Evolutionary conservation across 495 filamentous ascomycete genomes (phyloP).

Genomic region (Penicillium crystallinum): DNA sequence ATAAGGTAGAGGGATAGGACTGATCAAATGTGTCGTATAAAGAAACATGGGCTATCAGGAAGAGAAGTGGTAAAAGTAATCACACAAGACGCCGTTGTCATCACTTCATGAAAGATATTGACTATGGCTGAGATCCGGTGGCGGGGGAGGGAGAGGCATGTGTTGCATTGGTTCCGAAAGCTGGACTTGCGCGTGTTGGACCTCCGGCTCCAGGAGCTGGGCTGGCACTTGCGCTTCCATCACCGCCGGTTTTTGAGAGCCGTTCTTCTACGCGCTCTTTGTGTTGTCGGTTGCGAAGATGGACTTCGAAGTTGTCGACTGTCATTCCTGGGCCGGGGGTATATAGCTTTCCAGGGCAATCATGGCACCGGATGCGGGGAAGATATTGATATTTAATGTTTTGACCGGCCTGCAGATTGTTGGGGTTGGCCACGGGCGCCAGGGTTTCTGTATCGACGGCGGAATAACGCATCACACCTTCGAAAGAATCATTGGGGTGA

Average conservation of each 20-base stretch:
- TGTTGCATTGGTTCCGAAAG: conserved; percentile 5
- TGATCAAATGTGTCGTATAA: conserved; percentile 7
- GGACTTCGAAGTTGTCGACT: conserved; percentile 84
- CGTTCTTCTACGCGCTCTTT: conserved; percentile 66
- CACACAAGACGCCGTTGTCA: conserved; percentile 17
- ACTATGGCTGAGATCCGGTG: conserved; percentile 14
- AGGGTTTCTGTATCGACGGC: conserved; percentile 65
- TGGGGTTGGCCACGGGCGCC: conserved; percentile 43
- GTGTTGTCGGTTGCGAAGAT: conserved; percentile 76
- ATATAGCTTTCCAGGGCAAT: conserved; percentile 92
- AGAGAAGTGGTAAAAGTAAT: conserved; percentile 2
- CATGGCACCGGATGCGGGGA: conserved; percentile 80
- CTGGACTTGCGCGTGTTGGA: conserved; percentile 18
- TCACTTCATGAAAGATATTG: conserved; percentile 19
- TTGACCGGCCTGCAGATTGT: conserved; percentile 42
- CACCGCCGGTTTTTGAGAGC: conserved; percentile 18
- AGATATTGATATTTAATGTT: conserved; percentile 67
- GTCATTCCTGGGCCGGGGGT: conserved; percentile 78
- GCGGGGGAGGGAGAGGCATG: conserved; percentile 13
- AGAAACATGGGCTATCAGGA: conserved; percentile 14
- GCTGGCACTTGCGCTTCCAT: conserved; percentile 17
- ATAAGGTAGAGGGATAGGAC: conserved; percentile 6
- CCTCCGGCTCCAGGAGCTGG: conserved; percentile 15
- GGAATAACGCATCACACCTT: conserved; percentile 81
- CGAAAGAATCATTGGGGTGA: conserved; percentile 76